Base-by-base conservation (phyloP, 129 eudicot species). In the Flaveria bidentis region DNA sequence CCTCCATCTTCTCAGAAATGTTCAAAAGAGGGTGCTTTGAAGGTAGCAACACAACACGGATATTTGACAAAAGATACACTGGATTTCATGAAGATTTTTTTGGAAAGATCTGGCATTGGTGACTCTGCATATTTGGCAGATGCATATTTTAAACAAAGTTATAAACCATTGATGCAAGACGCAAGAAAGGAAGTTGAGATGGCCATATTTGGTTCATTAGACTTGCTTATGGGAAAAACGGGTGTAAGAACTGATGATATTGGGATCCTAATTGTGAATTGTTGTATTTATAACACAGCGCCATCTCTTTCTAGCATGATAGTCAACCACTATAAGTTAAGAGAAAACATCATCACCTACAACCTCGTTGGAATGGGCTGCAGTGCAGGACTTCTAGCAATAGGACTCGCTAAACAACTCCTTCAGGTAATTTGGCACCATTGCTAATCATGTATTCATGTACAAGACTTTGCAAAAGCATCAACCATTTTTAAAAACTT, bases 351-450 rank as follows among this genome's bases (percentile, higher is more conserved):
- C 65, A 15, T 49, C 39, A 84, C 73, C 77, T 86, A 86, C 78
- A 84, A 85, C 63, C 83, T 89, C 17, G 10, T 20, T 55, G 95
- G 96, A 7, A 89, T 89, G 96, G 96, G 91, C 12, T 89, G 96
- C 77, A 86, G 82, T 47, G 87, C 89, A 15, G 84, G 91, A 10
- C 80, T 82, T 10, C 57, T 47, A 6, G 85, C 91, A 10, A 72
- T 78, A 45, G 91, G 84, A 67, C 84, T 89, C 23, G 91, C 91
- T 42, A 86, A 82, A 61, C 84, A 83, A 47, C 83, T 89, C 36
- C 85, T 86, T 46, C 84, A 89, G 88, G 91, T 86, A 41, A 76
- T 36, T 11, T 60, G 13, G 17, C 33, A 23, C 44, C 15, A 30
- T 13, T 6, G 46, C 15, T 65, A 36, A 65, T 36, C 25, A n/a